Evolutionary conservation across 495 filamentous ascomycete genomes (phyloP).

Genomic region (Sphaerosporella brunnea): DNA sequence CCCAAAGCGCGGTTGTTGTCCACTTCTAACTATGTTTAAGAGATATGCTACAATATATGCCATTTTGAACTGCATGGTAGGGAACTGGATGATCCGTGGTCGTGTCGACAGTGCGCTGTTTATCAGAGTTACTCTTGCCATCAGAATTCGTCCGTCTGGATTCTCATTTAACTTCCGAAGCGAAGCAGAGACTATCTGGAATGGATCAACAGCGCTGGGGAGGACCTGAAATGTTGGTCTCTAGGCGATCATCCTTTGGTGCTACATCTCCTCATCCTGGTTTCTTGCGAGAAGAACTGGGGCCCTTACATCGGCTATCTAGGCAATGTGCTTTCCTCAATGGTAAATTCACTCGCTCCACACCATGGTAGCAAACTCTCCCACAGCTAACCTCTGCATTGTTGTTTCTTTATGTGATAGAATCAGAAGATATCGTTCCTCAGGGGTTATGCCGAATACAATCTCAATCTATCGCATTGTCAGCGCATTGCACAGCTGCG

Average conservation of each 20-base stretch:
- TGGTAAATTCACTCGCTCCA: neutral
- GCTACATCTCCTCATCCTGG: slow-evolving; percentile 3
- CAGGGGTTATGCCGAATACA: neutral
- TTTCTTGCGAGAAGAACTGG: slow-evolving; percentile 6
- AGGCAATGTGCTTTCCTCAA: neutral
- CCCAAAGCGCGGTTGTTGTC: no score
- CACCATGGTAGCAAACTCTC: no score
- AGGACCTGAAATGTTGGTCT: neutral
- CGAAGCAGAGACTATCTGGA: neutral
- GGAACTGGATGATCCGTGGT: slow-evolving; percentile 22
- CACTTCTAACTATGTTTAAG: slow-evolving; percentile 6
- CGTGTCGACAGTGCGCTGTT: slow-evolving; percentile 23
- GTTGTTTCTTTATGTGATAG: neutral
- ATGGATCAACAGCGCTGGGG: neutral
- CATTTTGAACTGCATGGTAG: slow-evolving; percentile 20
- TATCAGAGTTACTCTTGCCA: slow-evolving; percentile 17
- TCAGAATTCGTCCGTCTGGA: slow-evolving; percentile 3
- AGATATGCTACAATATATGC: slow-evolving; percentile 23
- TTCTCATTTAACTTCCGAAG: slow-evolving; percentile 1
- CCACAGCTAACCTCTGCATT: no score
- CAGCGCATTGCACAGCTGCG: neutral
- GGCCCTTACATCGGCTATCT: neutral
- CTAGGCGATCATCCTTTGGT: neutral
- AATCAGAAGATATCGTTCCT: neutral
- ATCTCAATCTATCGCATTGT: neutral